These are phyloP conservation scores for Xylaria venustula DNA, from an alignment of 495 filamentous ascomycete genomes.

Conservation along the genomic window DNA sequence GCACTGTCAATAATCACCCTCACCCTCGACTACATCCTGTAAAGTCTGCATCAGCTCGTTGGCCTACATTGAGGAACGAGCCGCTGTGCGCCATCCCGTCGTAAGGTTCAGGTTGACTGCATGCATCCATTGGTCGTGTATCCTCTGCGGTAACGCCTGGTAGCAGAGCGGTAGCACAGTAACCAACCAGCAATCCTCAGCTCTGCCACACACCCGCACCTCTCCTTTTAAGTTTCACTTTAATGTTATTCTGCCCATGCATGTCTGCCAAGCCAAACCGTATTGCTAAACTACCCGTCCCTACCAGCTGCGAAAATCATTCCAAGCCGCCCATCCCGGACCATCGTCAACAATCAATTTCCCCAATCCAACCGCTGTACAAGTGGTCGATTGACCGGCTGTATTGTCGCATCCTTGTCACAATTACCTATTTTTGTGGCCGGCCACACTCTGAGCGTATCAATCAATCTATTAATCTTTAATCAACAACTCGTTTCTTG, in stretches of 20 bases:
- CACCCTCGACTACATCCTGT: too few species aligned
- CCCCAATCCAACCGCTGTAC: neutral
- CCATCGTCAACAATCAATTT: neutral
- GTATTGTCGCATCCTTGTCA: slow-evolving; percentile 20
- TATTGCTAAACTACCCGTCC: neutral
- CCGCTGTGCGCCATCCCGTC: neutral
- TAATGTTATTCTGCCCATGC: neutral
- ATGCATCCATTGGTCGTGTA: neutral
- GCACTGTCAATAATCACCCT: too few species aligned
- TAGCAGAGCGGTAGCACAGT: neutral
- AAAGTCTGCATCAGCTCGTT: too few species aligned
- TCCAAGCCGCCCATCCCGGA: neutral
- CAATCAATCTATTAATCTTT: slow-evolving; percentile 30
- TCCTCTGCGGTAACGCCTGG: neutral
- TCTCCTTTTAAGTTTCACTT: neutral
- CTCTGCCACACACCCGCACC: neutral
- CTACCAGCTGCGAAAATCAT: neutral
- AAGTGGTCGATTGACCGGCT: neutral
- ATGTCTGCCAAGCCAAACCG: neutral
- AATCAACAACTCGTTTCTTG: slow-evolving; percentile 14
- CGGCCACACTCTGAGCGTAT: slow-evolving; percentile 27
- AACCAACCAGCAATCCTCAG: neutral
- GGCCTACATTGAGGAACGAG: neutral
- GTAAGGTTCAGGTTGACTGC: neutral
- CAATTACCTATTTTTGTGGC: slow-evolving; percentile 27